Evolutionary conservation across 257 asterid genomes (phyloP), one percentile per base, ranked within the genome.

Genomic region (Striga asiatica): DNA sequence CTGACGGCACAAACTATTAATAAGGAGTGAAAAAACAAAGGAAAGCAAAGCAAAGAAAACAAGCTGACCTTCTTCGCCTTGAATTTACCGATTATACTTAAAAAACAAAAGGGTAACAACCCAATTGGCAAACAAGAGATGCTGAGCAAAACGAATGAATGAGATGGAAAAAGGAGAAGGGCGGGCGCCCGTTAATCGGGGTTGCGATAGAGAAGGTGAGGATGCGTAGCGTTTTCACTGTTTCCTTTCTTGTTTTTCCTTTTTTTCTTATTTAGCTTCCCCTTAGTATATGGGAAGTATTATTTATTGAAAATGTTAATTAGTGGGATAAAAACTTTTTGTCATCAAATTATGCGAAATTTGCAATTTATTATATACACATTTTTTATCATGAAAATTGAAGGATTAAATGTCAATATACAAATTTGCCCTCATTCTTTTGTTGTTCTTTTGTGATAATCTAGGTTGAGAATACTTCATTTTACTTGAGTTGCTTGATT

Each of bases 101-200:
- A 6, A 17, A 13, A 48, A 39, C 43, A 32, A 39, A 48, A n/a
- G n/a, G n/a, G n/a, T 13, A 14, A 49, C 41, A 58, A 23, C 50
- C 49, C 35, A 14, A 60, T 55, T 42, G 32, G 53, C 24, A 29
- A 22, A 56, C 58, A 50, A 28, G 59, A 24, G 32, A 49, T 25
- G 27, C 12, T 20, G 19, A 16, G 9, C 7, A 17, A 31, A 58
- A 67, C 8, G 69, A 32, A 50, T 52, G 63, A 66, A 58, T 13
- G 50, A 25, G 11, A 37, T 22, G 51, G 22, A 11, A 50, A n/a
- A 38, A 43, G 6, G 58, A 54, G 55, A 48, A 50, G 64, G 67
- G 64, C 61, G 67, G 67, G 68, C 43, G 62, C 71, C 79, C 76
- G 68, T 55, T 45, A 65, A 74, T 56, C 11, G 62, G 65, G 79